Evolutionary conservation across 2,329 filamentous ascomycete genomes (phyloP).

Genomic region (Ceratocystis papillata): DNA sequence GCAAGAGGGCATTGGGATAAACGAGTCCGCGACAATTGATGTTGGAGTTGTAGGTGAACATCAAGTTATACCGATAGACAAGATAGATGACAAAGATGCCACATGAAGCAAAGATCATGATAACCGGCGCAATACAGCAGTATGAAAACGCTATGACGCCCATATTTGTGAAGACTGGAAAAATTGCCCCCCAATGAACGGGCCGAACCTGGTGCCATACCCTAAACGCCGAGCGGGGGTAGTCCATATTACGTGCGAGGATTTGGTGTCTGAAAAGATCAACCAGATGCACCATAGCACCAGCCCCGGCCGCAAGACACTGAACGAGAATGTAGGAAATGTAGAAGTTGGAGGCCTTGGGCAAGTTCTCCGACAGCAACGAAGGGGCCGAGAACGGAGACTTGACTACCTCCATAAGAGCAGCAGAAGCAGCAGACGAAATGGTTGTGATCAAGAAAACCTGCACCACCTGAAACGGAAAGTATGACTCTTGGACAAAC

Average conservation of each 20-base stretch:
- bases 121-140: constrained; percentile 72
- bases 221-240: constrained; percentile 66
- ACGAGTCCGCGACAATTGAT: constrained; percentile 82
- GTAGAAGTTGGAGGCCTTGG: constrained; percentile 75
- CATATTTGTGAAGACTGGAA: constrained; percentile 73
- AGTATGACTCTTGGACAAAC: constrained; percentile 68
- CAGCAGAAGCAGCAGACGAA: constrained; percentile 59
- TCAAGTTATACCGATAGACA: constrained; percentile 80
- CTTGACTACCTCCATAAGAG: constrained; percentile 49
- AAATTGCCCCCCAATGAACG: constrained; percentile 72
- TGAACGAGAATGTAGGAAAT: constrained; percentile 90
- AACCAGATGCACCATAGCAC: constrained; percentile 57
- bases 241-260: constrained; percentile 63
- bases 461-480: constrained; percentile 69
- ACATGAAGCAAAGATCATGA: constrained; percentile 69
- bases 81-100: constrained; percentile 75
- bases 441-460: constrained; percentile 76
- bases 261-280: constrained; percentile 50
- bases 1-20: constrained; percentile 78
- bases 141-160: constrained; percentile 75
- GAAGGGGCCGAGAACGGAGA: constrained; percentile 27
- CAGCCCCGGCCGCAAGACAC: constrained; percentile 67
- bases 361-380: constrained; percentile 58
- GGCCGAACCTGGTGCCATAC: constrained; percentile 65
- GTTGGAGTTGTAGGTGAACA: constrained; percentile 71